A percentile compares a stretch with the other conserved stretches of the same genome.
phyloP scores from a whole-genome alignment of 2,329 filamentous ascomycete genomes.

The Hortaea werneckii region DNA sequence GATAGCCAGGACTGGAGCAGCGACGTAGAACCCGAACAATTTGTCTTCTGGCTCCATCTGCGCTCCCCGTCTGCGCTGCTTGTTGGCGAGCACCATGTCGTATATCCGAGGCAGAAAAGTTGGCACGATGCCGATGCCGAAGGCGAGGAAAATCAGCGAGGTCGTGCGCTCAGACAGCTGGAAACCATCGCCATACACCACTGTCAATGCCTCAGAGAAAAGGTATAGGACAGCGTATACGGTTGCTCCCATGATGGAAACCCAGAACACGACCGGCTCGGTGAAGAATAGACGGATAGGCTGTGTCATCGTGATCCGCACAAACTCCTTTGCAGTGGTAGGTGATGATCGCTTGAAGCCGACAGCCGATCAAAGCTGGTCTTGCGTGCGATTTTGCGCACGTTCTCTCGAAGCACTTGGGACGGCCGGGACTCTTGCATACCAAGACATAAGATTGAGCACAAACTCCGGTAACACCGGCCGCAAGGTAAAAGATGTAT shows the following conservation, averaged over 20 bases:
- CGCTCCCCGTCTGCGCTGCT: constrained; percentile 11
- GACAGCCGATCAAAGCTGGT: constrained; percentile 18
- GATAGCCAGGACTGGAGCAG: constrained; percentile 33
- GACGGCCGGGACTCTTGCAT: constrained; percentile 39
- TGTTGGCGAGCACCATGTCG: constrained; percentile 28
- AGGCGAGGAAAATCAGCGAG: constrained; percentile 43
- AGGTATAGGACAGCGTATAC: constrained; percentile 41
- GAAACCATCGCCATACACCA: constrained; percentile 22
- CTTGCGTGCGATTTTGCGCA: not conserved
- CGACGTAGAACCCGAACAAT: constrained; percentile 37
- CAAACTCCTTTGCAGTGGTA: not conserved
- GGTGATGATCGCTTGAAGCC: constrained; percentile 9
- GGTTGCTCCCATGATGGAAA: constrained; percentile 10
- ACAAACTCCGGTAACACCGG: constrained; percentile 3
- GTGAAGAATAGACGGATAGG: constrained; percentile 2
- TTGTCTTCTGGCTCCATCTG: constrained; percentile 37
- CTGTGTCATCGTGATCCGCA: not conserved
- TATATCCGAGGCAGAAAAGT: constrained; percentile 35
- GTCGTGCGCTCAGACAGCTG: constrained; percentile 22
- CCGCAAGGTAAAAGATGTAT: constrained; percentile 1
- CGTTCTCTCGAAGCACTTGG: constrained; percentile 25
- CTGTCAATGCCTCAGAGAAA: constrained; percentile 35
- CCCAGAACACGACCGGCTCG: not conserved
- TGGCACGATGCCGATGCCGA: constrained; percentile 23
- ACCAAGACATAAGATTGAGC: constrained; percentile 26